phyloP scores from a whole-genome alignment of 1,139 yeast species.

The Magnusiomyces suaveolens region DNA sequence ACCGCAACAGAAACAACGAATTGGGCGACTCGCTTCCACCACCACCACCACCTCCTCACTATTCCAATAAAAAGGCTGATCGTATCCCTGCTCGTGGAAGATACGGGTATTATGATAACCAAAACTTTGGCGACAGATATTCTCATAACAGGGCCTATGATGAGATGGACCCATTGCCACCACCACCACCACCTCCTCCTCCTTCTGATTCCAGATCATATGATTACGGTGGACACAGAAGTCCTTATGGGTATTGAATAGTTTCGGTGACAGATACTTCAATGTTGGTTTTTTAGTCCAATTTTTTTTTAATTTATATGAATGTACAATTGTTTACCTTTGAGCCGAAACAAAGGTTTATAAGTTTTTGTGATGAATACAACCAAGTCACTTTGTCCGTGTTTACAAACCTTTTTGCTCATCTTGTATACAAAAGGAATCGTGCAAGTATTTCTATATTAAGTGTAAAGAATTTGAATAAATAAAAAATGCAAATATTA shows the following conservation, averaged over 20 bases:
- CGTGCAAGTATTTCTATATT: too few species aligned
- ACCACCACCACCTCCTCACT: background rate
- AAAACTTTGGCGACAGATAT: background rate
- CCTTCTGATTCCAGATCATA: background rate
- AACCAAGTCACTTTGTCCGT: too few species aligned
- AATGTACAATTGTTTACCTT: too few species aligned
- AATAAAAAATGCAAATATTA: too few species aligned
- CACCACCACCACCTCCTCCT: constrained; percentile 4
- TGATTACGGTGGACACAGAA: background rate
- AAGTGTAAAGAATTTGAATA: background rate
- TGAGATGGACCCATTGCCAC: background rate
- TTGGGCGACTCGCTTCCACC: background rate
- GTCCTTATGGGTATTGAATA: background rate
- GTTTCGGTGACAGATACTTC: too few species aligned
- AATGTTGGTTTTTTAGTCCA: too few species aligned
- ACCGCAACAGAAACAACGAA: background rate
- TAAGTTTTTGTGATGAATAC: too few species aligned
- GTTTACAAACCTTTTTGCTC: too few species aligned
- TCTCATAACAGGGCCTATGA: too few species aligned
- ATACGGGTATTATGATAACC: background rate
- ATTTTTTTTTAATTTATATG: too few species aligned
- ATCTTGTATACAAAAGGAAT: too few species aligned
- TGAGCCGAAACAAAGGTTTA: too few species aligned
- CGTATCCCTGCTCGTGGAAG: background rate
- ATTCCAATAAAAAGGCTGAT: background rate